Evolutionary conservation across 148 eudicot species (phyloP).

Genomic region (Rhododendron griersonianum): DNA sequence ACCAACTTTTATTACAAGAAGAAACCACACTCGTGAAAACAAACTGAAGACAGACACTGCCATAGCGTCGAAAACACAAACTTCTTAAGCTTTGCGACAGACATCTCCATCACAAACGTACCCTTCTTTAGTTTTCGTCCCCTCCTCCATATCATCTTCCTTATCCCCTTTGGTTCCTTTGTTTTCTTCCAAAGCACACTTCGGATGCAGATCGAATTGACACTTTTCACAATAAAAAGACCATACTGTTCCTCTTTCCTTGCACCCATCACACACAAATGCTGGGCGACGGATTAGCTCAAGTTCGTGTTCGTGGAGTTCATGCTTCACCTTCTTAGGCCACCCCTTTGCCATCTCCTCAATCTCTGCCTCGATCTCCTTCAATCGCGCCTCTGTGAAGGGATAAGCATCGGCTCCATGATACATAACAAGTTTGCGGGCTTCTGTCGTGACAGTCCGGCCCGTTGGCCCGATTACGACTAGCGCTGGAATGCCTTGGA

Average conservation of each 20-base stretch:
- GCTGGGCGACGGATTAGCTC: not conserved
- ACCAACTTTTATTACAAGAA: not conserved
- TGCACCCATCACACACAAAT: slow-evolving; percentile 11
- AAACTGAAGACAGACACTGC: not conserved
- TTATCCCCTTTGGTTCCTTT: slow-evolving; percentile 12
- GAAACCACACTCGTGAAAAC: not conserved
- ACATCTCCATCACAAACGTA: slow-evolving; percentile 63
- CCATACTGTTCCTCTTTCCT: slow-evolving; percentile 14
- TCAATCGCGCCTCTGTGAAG: slow-evolving; percentile 43
- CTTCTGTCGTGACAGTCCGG: slow-evolving; percentile 35
- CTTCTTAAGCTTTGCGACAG: slow-evolving; percentile 30
- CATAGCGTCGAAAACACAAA: not conserved
- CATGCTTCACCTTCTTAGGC: slow-evolving; percentile 30
- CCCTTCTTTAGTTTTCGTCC: slow-evolving; percentile 28
- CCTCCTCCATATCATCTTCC: slow-evolving; percentile 10
- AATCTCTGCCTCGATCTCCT: slow-evolving; percentile 23
- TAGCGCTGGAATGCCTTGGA: slow-evolving; percentile 41
- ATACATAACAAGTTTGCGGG: slow-evolving; percentile 32
- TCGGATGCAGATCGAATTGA: slow-evolving; percentile 18
- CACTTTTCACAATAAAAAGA: slow-evolving; percentile 8
- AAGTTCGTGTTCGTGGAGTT: slow-evolving; percentile 31
- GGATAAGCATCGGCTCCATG: slow-evolving; percentile 58
- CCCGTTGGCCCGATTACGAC: slow-evolving; percentile 48
- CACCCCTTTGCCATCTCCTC: slow-evolving; percentile 26
- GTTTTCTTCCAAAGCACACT: slow-evolving; percentile 1